phyloP scores from a whole-genome alignment of 768 basidiomycete species.

The Naganishia onofrii region DNA sequence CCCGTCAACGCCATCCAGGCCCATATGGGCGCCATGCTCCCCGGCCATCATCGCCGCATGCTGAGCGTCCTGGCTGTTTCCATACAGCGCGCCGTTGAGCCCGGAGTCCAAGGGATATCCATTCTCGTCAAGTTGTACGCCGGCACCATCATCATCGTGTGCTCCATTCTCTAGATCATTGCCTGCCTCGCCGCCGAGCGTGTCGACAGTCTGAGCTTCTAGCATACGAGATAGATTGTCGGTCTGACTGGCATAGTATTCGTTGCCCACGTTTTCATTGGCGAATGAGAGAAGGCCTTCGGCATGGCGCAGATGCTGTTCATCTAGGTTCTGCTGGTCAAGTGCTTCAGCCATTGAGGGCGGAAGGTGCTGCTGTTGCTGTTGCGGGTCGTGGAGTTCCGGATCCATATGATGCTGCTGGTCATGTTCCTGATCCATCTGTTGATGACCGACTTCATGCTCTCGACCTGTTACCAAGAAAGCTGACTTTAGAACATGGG shows the following conservation, averaged over 20 bases:
- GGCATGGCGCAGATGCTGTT: conserved; percentile 28
- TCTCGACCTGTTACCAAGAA: conserved; percentile 5
- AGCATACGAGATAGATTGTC: conserved; percentile 23
- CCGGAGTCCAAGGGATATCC: conserved; percentile 15
- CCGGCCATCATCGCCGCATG: conserved; percentile 18
- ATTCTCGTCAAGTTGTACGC: conserved; percentile 20
- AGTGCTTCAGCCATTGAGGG: conserved; percentile 30
- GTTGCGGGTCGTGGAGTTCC: conserved; percentile 5
- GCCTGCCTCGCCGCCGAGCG: not conserved
- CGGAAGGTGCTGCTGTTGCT: conserved; percentile 18
- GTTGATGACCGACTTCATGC: conserved; percentile 10
- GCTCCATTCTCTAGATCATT: conserved; percentile 22
- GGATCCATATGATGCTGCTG: conserved; percentile 27
- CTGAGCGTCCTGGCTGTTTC: conserved; percentile 16
- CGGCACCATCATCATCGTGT: not conserved
- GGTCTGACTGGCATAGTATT: conserved; percentile 13
- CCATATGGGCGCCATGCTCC: conserved; percentile 19
- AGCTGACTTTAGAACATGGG: not conserved
- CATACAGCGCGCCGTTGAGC: conserved; percentile 2
- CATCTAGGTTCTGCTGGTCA: conserved; percentile 27
- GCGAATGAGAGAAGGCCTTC: conserved; percentile 31
- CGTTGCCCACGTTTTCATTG: conserved; percentile 15
- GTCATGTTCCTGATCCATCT: conserved; percentile 18
- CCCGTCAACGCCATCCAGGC: conserved; percentile 21
- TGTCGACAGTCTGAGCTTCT: conserved; percentile 15